Evolutionary conservation across 495 filamentous ascomycete genomes (phyloP).

Genomic region (Niebla homalea): DNA sequence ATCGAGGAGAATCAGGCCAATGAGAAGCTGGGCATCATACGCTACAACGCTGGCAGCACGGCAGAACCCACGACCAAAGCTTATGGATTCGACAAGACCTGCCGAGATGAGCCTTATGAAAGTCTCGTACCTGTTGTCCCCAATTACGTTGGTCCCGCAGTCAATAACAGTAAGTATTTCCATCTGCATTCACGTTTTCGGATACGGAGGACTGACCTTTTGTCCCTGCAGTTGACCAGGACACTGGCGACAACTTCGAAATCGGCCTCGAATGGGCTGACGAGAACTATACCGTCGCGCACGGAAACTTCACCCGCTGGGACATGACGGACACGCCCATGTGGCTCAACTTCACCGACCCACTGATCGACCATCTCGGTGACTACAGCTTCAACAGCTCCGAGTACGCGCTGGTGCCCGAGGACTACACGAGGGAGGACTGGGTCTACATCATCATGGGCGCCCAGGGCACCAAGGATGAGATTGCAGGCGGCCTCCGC

Average conservation of each 20-base stretch:
- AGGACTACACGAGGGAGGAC: conserved; percentile 10
- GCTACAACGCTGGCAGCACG: conserved; percentile 1
- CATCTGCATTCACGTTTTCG: neutral
- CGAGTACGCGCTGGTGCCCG: conserved; percentile 9
- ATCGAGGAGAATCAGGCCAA: conserved; percentile 1
- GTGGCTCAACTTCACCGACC: conserved; percentile 17
- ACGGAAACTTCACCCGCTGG: conserved; percentile 14
- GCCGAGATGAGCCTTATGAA: conserved; percentile 20
- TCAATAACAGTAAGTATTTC: conserved; percentile 4
- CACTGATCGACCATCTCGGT: conserved; percentile 12
- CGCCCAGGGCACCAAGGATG: neutral
- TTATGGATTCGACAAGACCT: conserved; percentile 9
- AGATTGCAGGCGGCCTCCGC: conserved; percentile 1
- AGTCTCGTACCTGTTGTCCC: conserved; percentile 20
- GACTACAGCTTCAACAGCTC: conserved; percentile 3
- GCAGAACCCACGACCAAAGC: conserved; percentile 1
- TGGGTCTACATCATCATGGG: conserved; percentile 14
- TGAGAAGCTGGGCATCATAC: conserved; percentile 6
- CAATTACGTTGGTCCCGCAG: conserved; percentile 1
- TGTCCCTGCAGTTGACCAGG: neutral
- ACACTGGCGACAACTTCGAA: conserved; percentile 4
- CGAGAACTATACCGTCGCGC: conserved; percentile 7
- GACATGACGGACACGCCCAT: conserved; percentile 11
- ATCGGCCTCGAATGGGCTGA: conserved; percentile 1
- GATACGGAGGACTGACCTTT: neutral